Evolutionary conservation across 1,284 basidiomycete genomes (phyloP).

Genomic region (Moesziomyces parantarcticus): DNA sequence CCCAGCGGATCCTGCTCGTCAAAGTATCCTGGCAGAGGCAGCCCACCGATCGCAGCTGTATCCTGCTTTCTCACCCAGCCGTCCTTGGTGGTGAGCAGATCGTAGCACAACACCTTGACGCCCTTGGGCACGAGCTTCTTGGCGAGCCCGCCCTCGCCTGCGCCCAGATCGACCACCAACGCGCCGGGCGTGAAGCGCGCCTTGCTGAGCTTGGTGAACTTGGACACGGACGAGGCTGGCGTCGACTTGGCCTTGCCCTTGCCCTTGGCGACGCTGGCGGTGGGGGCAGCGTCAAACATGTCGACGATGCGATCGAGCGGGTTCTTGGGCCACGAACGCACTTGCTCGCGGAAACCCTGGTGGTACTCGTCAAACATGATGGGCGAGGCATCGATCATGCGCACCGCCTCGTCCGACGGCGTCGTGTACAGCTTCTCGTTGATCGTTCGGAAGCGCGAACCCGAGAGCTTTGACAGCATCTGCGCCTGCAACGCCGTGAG

Average conservation of each 20-base stretch:
- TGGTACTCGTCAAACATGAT: constrained; percentile 64
- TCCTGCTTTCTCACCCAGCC: constrained; percentile 69
- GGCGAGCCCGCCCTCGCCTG: constrained; percentile 91
- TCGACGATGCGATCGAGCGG: constrained; percentile 61
- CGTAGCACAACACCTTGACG: constrained; percentile 77
- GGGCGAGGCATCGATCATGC: constrained; percentile 56
- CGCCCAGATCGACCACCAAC: constrained; percentile 91
- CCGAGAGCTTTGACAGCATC: constrained; percentile 60
- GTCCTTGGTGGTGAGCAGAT: constrained; percentile 81
- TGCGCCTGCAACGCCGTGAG: constrained; percentile 55
- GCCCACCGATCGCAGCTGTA: constrained; percentile 43
- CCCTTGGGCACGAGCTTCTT: constrained; percentile 62
- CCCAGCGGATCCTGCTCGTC: constrained; percentile 19
- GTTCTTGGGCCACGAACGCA: constrained; percentile 65
- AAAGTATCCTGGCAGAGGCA: constrained; percentile 50
- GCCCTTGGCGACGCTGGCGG: neutral
- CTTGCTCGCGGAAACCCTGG: constrained; percentile 65
- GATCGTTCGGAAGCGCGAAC: constrained; percentile 67
- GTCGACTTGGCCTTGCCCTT: constrained; percentile 10
- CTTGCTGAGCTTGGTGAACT: constrained; percentile 5
- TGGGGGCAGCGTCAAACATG: constrained; percentile 23
- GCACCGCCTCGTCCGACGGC: constrained; percentile 49
- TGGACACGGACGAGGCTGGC: neutral
- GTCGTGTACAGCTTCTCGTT: constrained; percentile 67
- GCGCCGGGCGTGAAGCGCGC: constrained; percentile 71